Evolutionary conservation across 2,329 filamentous ascomycete species (phyloP), one percentile per base, ranked within the genome.

Genomic region (Paecilomyces variotii): DNA sequence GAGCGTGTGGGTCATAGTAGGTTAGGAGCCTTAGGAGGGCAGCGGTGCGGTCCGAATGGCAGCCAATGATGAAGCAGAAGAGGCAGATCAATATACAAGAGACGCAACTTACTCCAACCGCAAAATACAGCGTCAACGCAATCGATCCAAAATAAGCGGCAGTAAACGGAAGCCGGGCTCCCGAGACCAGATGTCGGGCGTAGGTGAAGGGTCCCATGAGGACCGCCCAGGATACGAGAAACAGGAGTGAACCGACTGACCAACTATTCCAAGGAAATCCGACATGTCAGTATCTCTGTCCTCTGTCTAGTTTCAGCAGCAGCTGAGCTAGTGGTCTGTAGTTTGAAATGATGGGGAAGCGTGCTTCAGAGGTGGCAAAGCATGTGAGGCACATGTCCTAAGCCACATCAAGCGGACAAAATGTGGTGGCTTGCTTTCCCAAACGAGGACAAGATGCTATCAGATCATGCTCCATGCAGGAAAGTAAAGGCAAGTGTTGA

Each of bases 71-170:
- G 59, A 61, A 56, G 55, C 60, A 57, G 35, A 63, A 60, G 57
- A 55, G 58, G 35, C 32, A 62, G 61, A 50, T 32, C 14, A 45
- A 9, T 45, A 45, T 45, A 45, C 39, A 45, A 45, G 51, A 28
- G 53, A 52, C 27, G 53, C 53, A 63, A 88, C 90, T 85, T 83
- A 97, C 93, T 70, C 91, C 91, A 67, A 97, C 80, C 58, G 92
- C 88, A 76, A 96, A 97, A 75, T 93, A 96, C 27, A 97, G 81
- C 10, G 94, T 97, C 70, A 97, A 78, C 53, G 80, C 84, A 69
- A 97, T 96, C 62, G 91, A 94, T 56, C 92, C 91, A 79, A 97
- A 96, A 80, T 97, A 97, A 61, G 91, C 89, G 52, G 88, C 89
- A 30, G 93, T 97, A 72, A 97, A 97, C 2, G 94, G 94, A 62